phyloP scores from a whole-genome alignment of 306 rosid species.

The Cicer arietinum region DNA sequence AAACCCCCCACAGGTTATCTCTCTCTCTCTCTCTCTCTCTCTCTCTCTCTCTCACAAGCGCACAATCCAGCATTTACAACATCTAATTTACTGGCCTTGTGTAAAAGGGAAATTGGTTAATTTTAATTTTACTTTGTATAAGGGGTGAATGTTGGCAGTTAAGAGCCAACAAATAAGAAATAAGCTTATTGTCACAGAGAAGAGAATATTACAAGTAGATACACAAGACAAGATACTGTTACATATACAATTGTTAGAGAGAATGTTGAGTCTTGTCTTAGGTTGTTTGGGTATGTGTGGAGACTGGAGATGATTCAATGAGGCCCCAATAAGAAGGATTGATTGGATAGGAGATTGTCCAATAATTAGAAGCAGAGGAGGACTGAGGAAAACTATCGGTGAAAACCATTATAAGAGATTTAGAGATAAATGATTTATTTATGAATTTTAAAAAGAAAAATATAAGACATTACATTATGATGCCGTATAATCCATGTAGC shows the following conservation, averaged over 20 bases:
- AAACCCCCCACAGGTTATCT: constrained; percentile 93
- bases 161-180: constrained; percentile 16
- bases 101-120: constrained; percentile 1
- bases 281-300: constrained; percentile 1
- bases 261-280: constrained; percentile 7
- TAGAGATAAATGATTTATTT: not conserved
- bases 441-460: not conserved
- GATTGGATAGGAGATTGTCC: not conserved
- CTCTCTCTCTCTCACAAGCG: not conserved
- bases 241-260: not conserved
- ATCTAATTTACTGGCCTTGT: constrained; percentile 6
- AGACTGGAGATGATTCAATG: not conserved
- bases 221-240: not conserved
- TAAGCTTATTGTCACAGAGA: not conserved
- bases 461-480: not conserved
- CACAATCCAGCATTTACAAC: constrained; percentile 10
- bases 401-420: not conserved
- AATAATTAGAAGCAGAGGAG: not conserved
- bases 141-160: constrained; percentile 6
- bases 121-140: not conserved
- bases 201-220: not conserved
- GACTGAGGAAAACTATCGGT: not conserved
- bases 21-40: constrained; percentile 45
- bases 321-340: not conserved
- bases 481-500: not conserved